Evolutionary conservation across 768 basidiomycete species (phyloP).

Genomic region (Cyathus striatus): DNA sequence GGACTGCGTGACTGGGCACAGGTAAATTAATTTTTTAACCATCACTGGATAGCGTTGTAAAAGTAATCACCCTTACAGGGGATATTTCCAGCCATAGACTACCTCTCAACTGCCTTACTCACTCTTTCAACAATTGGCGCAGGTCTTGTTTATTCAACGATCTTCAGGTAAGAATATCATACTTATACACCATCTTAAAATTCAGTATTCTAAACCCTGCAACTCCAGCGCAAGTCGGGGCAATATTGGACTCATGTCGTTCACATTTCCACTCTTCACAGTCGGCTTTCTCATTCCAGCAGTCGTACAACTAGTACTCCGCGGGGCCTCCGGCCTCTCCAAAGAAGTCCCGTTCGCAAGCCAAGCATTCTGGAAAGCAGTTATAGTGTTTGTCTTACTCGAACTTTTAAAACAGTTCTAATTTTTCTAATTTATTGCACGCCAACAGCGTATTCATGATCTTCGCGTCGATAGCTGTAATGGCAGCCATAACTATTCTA

Average conservation of each 20-base stretch:
- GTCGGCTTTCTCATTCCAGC: constrained; percentile 18
- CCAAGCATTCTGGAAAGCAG: constrained; percentile 16
- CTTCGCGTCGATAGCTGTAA: constrained; percentile 9
- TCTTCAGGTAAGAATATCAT: constrained; percentile 13
- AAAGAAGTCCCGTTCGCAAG: constrained; percentile 15
- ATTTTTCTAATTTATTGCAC: not conserved
- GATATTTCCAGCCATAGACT: not conserved
- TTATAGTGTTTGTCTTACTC: constrained; percentile 6
- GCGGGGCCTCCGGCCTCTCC: constrained; percentile 13
- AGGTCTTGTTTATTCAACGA: constrained; percentile 17
- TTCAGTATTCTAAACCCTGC: not conserved
- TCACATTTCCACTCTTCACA: constrained; percentile 19
- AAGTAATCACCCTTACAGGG: not conserved
- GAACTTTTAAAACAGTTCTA: not conserved
- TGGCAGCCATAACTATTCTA: constrained; percentile 14
- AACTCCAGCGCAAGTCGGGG: constrained; percentile 12
- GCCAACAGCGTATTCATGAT: constrained; percentile 5
- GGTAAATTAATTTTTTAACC: not conserved
- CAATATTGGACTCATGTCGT: constrained; percentile 17
- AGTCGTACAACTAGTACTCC: constrained; percentile 10
- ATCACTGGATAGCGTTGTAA: not conserved
- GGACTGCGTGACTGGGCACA: constrained; percentile 3
- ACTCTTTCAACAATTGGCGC: constrained; percentile 15
- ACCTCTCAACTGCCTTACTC: constrained; percentile 7
- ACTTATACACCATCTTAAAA: not conserved